Conservation (phyloP, 768 basidiomycete species). For the Boletus subcaerulescens region DNA sequence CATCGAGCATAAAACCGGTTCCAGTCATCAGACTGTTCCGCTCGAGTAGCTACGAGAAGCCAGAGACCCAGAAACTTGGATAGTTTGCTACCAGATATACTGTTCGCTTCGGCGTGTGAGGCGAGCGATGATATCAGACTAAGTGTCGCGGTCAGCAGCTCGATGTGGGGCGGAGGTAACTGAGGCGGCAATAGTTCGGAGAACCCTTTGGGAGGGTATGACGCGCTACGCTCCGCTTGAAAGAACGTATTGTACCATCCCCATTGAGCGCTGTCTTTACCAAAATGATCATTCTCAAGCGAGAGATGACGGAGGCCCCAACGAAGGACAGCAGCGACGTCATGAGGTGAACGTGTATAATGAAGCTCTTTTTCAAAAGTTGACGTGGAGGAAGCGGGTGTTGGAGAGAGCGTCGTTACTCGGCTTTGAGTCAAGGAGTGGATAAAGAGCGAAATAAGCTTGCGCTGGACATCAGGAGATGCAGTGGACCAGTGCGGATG, state of each 20-base stretch:
- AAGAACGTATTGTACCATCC: slow-evolving; percentile 69
- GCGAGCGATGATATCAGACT: slow-evolving; percentile 68
- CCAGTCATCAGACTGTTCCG: slow-evolving; percentile 57
- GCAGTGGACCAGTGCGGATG: slow-evolving; percentile 82
- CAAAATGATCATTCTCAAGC: slow-evolving; percentile 58
- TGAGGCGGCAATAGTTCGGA: slow-evolving; percentile 58
- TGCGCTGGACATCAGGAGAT: slow-evolving; percentile 64
- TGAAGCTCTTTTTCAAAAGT: slow-evolving; percentile 64
- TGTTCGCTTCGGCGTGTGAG: slow-evolving; percentile 66
- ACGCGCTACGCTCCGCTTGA: slow-evolving; percentile 52
- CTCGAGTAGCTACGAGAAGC: slow-evolving; percentile 53
- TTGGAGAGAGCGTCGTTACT: slow-evolving; percentile 49
- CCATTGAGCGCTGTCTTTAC: slow-evolving; percentile 50
- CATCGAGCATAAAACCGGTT: slow-evolving; percentile 65
- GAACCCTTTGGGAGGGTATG: slow-evolving; percentile 65
- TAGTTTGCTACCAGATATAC: slow-evolving; percentile 75
- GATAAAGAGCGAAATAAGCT: slow-evolving; percentile 67
- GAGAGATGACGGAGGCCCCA: slow-evolving; percentile 78
- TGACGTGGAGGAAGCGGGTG: slow-evolving; percentile 43
- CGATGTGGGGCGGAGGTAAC: slow-evolving; percentile 54
- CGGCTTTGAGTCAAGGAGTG: slow-evolving; percentile 53
- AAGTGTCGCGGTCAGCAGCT: slow-evolving; percentile 55
- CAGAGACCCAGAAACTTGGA: slow-evolving; percentile 72
- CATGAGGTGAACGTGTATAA: slow-evolving; percentile 66
- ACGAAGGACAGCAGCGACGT: slow-evolving; percentile 75